Evolutionary conservation across 108 stramenopile species (phyloP).

Genomic region (Poteriospumella lacustris): DNA sequence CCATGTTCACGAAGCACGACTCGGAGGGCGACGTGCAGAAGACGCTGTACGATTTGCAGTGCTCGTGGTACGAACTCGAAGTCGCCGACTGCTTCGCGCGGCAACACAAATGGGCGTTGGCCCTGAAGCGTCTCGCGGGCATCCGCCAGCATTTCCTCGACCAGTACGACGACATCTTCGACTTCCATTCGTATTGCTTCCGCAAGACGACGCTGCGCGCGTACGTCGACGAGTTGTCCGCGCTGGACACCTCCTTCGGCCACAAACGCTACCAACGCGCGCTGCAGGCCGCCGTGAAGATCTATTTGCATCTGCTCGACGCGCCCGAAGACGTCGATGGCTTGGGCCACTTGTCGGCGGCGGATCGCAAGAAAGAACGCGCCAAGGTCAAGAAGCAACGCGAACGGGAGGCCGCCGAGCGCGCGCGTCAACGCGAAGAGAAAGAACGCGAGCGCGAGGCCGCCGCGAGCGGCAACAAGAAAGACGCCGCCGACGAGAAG

Average conservation of each 20-base stretch:
- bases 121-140: slow-evolving; percentile 63
- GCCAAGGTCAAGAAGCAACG: not conserved
- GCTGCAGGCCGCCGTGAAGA: slow-evolving; percentile 62
- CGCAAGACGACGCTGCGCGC: slow-evolving; percentile 89
- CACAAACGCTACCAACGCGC: slow-evolving; percentile 72
- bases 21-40: slow-evolving; percentile 88
- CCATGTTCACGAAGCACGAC: slow-evolving; percentile 61
- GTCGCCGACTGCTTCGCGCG: slow-evolving; percentile 60
- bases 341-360: not conserved
- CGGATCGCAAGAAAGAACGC: slow-evolving; percentile 24
- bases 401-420: not conserved
- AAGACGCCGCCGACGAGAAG: slow-evolving; percentile 67
- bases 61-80: slow-evolving; percentile 93
- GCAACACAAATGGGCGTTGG: slow-evolving; percentile 29
- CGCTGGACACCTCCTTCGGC: slow-evolving; percentile 75
- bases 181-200: slow-evolving; percentile 94
- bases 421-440: not conserved
- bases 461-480: slow-evolving; percentile 37
- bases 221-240: slow-evolving; percentile 76
- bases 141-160: slow-evolving; percentile 91
- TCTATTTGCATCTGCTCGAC: slow-evolving; percentile 70
- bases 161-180: slow-evolving; percentile 94
- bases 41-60: slow-evolving; percentile 94
- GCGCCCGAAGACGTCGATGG: slow-evolving; percentile 48
- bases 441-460: slow-evolving; percentile 61